Evolutionary conservation across 2,329 filamentous ascomycete genomes (phyloP).

Genomic region (Epichloe baconii): DNA sequence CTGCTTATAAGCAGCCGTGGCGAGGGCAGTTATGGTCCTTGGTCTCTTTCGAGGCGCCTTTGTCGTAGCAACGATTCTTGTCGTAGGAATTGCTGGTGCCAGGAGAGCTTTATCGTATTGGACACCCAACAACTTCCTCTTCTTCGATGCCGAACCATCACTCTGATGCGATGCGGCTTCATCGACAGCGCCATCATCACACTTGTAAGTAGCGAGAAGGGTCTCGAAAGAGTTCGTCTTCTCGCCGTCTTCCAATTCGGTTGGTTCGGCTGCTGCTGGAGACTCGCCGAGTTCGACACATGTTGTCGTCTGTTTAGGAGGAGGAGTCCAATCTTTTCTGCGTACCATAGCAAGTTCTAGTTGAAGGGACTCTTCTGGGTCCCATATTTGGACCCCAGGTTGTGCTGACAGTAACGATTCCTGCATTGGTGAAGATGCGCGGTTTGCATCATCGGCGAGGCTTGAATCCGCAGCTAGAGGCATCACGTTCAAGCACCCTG

Average conservation of each 20-base stretch:
- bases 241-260: conserved; percentile 4
- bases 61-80: conserved; percentile 26
- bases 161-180: not conserved
- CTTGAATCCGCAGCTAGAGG: not conserved
- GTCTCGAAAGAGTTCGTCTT: conserved; percentile 27
- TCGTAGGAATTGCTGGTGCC: not conserved
- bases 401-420: not conserved
- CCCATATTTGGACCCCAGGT: not conserved
- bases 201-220: conserved; percentile 30
- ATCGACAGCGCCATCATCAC: conserved; percentile 12
- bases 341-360: conserved; percentile 40
- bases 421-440: not conserved
- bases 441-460: not conserved
- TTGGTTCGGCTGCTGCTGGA: conserved; percentile 5
- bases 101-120: conserved; percentile 3
- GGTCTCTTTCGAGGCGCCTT: conserved; percentile 55
- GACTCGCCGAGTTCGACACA: conserved; percentile 20
- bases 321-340: conserved; percentile 56
- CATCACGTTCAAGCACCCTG: not conserved
- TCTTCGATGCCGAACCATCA: not conserved
- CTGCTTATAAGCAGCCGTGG: conserved; percentile 53
- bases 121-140: not conserved
- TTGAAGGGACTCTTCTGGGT: conserved; percentile 18
- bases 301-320: conserved; percentile 26
- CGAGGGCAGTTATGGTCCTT: conserved; percentile 65